These are phyloP conservation scores for Aureobasidium melanogenum DNA, from an alignment of 2,329 filamentous ascomycete genomes.

Conservation along the genomic window DNA sequence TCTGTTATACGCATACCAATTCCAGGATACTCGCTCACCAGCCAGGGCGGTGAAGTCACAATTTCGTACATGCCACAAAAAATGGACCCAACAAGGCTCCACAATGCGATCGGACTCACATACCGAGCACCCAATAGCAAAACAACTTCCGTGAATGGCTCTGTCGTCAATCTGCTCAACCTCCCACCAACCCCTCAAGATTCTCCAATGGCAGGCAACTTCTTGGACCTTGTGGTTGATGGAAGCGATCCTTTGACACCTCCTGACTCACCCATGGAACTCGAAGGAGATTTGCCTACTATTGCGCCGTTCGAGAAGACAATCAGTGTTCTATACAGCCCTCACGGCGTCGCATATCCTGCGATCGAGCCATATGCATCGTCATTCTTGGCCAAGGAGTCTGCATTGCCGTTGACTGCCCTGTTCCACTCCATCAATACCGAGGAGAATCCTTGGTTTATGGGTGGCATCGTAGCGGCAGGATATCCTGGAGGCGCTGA, in stretches of 20 bases:
- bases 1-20: constrained; percentile 44
- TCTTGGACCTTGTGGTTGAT: background rate
- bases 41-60: constrained; percentile 57
- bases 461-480: constrained; percentile 50
- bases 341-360: constrained; percentile 51
- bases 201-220: constrained; percentile 8
- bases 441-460: constrained; percentile 51
- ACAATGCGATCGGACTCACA: constrained; percentile 63
- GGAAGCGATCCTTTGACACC: background rate
- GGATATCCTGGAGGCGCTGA: constrained; percentile 50
- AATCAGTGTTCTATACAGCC: constrained; percentile 55
- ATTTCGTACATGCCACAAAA: constrained; percentile 57
- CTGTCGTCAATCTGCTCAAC: constrained; percentile 30
- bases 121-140: constrained; percentile 51
- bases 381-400: constrained; percentile 43
- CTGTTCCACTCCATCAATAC: constrained; percentile 57
- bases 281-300: constrained; percentile 19
- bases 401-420: constrained; percentile 53
- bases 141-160: constrained; percentile 26
- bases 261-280: constrained; percentile 14
- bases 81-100: constrained; percentile 50
- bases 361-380: constrained; percentile 48
- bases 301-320: constrained; percentile 33
- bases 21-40: constrained; percentile 43
- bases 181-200: constrained; percentile 19